Evolutionary conservation across 306 rosid species (phyloP).

Genomic region (Acacia melanoxylon): DNA sequence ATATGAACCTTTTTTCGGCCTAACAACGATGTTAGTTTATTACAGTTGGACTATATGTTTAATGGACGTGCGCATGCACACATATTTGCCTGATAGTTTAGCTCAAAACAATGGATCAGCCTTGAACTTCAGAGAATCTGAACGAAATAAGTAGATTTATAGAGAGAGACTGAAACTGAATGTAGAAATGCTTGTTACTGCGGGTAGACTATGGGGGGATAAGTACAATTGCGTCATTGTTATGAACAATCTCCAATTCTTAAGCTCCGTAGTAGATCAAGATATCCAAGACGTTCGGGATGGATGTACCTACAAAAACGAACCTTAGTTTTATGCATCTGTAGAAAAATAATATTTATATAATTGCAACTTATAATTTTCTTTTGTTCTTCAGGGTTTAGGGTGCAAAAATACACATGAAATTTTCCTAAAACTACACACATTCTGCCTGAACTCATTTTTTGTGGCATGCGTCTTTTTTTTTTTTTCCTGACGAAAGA

Average conservation of each 20-base stretch:
- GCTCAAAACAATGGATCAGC: neutral
- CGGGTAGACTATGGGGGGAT: neutral
- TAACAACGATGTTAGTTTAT: no score
- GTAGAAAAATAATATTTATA: neutral
- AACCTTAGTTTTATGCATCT: neutral
- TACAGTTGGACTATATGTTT: no score
- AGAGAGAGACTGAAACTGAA: neutral
- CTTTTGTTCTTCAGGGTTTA: no score
- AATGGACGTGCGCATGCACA: neutral
- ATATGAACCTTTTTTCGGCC: no score
- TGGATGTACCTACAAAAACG: constrained; percentile 56
- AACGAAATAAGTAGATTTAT: neutral
- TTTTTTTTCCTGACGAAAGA: neutral
- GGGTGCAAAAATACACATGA: no score
- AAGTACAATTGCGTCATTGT: neutral
- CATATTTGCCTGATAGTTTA: neutral
- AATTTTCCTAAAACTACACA: no score
- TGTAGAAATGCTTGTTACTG: neutral
- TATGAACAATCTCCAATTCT: constrained; percentile 64
- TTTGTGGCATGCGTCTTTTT: neutral
- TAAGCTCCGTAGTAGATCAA: constrained; percentile 75
- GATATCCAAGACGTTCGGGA: constrained; percentile 68
- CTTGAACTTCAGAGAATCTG: neutral
- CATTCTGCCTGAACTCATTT: neutral
- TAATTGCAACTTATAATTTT: constrained; percentile 3